Base-by-base conservation (phyloP, 352 stramenopile species). In the Phytopythium sindhum region DNA sequence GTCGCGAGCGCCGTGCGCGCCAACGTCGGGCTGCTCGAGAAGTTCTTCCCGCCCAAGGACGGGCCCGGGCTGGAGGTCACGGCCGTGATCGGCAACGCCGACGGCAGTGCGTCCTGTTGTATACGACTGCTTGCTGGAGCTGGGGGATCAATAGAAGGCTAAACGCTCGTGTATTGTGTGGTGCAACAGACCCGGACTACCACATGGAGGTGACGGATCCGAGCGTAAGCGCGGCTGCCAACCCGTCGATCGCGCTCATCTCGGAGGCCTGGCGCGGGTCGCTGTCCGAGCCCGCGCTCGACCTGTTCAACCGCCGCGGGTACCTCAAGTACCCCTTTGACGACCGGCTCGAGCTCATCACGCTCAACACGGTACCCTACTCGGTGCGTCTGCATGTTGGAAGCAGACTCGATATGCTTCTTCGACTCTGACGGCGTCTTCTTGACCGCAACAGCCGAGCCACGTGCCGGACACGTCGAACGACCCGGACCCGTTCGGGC, bases 351-450 rank as follows among this genome's bases (percentile, higher is more conserved):
- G 52, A 77, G 1, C 60, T 96, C 24, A 73, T 96, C 59, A 92
- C 86, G 23, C 73, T 96, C 47, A 96, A 96, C 64, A 96, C 88
- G 0, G 79, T 95, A 17, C 76, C 84, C 5, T 96, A 96, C 64
- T 93, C 88, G 74, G 86, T 96, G 67, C 2, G 68, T 65, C 17
- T 2, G 6, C 24, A 11, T 33, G 15, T 24, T 42, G 28, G 24
- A 7, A 28, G 68, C 41, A 6, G 11, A 2, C 37, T 19, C 10
- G 2, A 14, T 4, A 2, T 45, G 8, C 4, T n/a, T 4, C 4
- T 2, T 33, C 33, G 33, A 45, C 48, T 4, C 51, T 70, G 45
- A 65, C 21, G 37, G 11, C 21, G 39, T 15, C n/a, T 45, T 60
- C 48, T 48, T 55, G 47, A 35, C 35, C n/a, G 17, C 31, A 21